Percentiles rank a stretch among this genome's conserved stretches.
Evolutionary conservation across 371 early-diverging fungal species (phyloP).

Genomic region (Actinomucor elegans): DNA sequence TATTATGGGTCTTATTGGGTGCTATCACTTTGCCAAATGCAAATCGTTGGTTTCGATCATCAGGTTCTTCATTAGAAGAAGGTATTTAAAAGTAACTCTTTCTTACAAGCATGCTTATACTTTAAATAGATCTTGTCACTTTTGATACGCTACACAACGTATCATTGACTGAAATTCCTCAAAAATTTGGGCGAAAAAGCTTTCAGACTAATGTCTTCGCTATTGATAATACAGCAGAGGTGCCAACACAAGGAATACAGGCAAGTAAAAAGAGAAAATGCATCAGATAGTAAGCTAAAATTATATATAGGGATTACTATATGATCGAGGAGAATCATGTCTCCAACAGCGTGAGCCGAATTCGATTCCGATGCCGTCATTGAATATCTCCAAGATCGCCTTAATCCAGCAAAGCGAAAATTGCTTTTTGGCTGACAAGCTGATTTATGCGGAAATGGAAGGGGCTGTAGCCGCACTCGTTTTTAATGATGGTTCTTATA

Average conservation of each 20-base stretch:
- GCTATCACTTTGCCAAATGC: constrained; percentile 19
- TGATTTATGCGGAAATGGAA: constrained; percentile 26
- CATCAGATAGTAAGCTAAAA: too few relatives aligned
- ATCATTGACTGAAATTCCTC: neutral
- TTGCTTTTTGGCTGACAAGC: constrained; percentile 31
- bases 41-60: constrained; percentile 12
- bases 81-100: neutral
- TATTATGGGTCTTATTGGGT: constrained; percentile 13
- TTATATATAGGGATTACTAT: constrained; percentile 10
- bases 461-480: constrained; percentile 35
- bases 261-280: neutral
- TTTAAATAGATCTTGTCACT: neutral
- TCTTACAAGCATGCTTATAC: neutral
- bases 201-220: constrained; percentile 1
- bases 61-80: constrained; percentile 5
- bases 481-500: constrained; percentile 25
- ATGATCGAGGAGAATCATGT: constrained; percentile 14
- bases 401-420: constrained; percentile 21
- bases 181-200: neutral
- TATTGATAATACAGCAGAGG: constrained; percentile 9
- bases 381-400: constrained; percentile 23
- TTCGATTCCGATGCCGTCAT: neutral
- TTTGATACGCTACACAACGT: neutral
- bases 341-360: neutral
- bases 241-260: constrained; percentile 1